Base-by-base conservation (phyloP, 2,329 filamentous ascomycete species). In the Penicillium sp. region DNA sequence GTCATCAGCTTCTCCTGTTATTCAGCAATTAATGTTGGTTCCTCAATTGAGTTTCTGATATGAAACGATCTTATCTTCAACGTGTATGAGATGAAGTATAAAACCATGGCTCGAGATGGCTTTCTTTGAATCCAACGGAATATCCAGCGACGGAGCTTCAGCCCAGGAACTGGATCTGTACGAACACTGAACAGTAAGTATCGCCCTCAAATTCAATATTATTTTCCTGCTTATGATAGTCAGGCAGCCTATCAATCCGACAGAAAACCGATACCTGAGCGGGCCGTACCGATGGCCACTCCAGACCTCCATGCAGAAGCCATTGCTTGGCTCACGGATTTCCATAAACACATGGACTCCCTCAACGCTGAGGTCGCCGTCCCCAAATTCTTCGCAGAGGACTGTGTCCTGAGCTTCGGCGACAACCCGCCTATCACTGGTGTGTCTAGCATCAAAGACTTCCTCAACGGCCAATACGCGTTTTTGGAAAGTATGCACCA, bases 401-500 rank as follows among this genome's bases (percentile, higher is more conserved):
- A 57, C 26, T 53, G 55, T 14, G 38, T 47, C 24, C 5, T 57
- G 12, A 40, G 14, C n/a, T 57, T 57, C 24, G 45, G 23, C 20
- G 35, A 24, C 26, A 47, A 53, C 18, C 50, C 55, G 18, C n/a
- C 55, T 9, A 30, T 52, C 24, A 57, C 18, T 7, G 51, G 55
- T n/a, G 26, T 35, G 14, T 38, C 50, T 35, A 40, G 38, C 5
- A 24, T 57, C 18, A 47, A 53, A n/a, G n/a, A 23, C 21, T 54
- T 53, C 43, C 49, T 57, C 50, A 45, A 45, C 45, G 35, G 12
- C 18, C 55, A 57, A 20, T 53, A 43, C 9, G 30, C 45, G 14
- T 9, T 23, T 20, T n/a, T 57, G 50, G 50, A 57, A 16, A 53
- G 49, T 12, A 57, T 57, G 55, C 38, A 57, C 28, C 55, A 57